Base-by-base conservation (phyloP, 2,329 filamentous ascomycete genomes). In the Chaetomium olivaceum region DNA sequence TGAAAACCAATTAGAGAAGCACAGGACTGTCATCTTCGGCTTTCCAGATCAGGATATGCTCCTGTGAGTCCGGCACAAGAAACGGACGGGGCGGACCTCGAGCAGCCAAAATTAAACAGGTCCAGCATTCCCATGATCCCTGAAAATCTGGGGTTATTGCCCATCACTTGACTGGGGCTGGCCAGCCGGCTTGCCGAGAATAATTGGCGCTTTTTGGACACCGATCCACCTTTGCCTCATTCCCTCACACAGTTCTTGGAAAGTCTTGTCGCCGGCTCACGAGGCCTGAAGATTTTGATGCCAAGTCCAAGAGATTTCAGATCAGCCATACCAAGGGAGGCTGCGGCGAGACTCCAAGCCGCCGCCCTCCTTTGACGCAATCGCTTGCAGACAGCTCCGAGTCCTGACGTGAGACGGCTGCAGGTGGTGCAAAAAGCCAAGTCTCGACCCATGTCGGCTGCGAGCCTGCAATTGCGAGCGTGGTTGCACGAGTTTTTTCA, bases 71-170 rank as follows among this genome's bases (percentile, higher is more conserved):
- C 36, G 16, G 36, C 39, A 29, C 51, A 19, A 19, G 4, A n/a
- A 54, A 29, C 51, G 6, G 21, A 3, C 50, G 48, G 8, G 9
- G 12, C 48, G 1, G 21, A 23, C 4, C 23, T 27, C 50, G 46
- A 21, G 11, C n/a, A 3, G 46, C 7, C 46, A 21, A 48, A 52
- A 25, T 36, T 29, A 29, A 14, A 16, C 14, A 21, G 25, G 25
- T 23, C 11, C 48, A 50, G n/a, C 23, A 50, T 51, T 43, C 61
- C 69, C 59, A 64, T 67, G 63, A 70, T 67, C 68, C 67, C 50
- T 67, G 69, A 67, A 72, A 72, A 71, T 68, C 69, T 50, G 69
- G 70, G 70, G 69, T 68, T 65, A 52, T 31, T 58, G 23, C 29
- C 46, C 56, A 56, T 59, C 51, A 31, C 39, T 54, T 27, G 51